These are phyloP conservation scores for Pisolithus tinctorius DNA, from an alignment of 768 basidiomycete species.

Conservation along the genomic window DNA sequence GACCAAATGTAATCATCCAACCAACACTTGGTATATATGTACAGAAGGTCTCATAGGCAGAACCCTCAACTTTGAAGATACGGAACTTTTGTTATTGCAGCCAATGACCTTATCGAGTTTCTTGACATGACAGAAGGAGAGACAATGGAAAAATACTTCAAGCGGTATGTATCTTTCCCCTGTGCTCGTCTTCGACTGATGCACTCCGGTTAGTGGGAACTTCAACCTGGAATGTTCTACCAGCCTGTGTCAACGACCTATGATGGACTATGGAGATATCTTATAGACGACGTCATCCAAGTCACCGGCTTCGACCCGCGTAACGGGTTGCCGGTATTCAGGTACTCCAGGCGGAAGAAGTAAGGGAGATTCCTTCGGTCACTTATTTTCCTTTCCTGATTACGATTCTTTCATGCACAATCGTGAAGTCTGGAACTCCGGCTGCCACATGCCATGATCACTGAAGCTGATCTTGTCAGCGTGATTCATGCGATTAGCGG, in stretches of 20 bases:
- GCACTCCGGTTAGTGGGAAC: conserved; percentile 1
- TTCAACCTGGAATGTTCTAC: not conserved
- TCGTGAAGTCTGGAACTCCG: not conserved
- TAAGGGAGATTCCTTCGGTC: not conserved
- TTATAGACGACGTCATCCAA: conserved; percentile 4
- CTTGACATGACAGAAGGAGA: not conserved
- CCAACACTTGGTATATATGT: not conserved
- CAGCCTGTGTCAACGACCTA: conserved; percentile 6
- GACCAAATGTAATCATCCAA: not conserved
- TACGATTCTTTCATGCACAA: not conserved
- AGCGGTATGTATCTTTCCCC: not conserved
- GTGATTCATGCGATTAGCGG: not conserved
- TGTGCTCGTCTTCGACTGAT: too few relatives aligned
- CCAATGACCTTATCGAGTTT: conserved; percentile 3
- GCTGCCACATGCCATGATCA: not conserved
- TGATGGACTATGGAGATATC: conserved; percentile 8
- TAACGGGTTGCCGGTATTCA: conserved; percentile 2
- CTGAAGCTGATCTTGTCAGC: conserved; percentile 1
- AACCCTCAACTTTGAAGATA: not conserved
- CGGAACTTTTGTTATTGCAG: not conserved
- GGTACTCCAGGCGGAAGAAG: conserved; percentile 5
- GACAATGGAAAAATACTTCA: not conserved
- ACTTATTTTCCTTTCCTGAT: not conserved
- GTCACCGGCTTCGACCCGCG: conserved; percentile 6
- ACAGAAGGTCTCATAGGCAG: conserved; percentile 3